Conservation (phyloP, 495 filamentous ascomycete species). For the Filosporella fistucella region DNA sequence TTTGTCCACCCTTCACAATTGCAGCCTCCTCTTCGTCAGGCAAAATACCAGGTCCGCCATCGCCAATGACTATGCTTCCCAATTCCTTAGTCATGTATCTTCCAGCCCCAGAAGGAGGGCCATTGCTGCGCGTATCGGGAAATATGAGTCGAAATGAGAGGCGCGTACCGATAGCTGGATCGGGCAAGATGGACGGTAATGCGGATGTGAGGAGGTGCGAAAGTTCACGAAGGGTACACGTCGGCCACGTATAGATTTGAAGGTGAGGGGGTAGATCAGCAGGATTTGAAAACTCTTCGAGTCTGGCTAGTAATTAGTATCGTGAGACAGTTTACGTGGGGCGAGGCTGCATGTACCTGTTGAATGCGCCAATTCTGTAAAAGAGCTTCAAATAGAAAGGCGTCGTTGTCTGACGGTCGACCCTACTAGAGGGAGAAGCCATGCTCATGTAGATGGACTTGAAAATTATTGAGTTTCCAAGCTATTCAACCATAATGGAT, state of each 20-base stretch:
- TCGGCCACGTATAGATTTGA: slow-evolving; percentile 84
- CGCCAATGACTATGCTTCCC: slow-evolving; percentile 75
- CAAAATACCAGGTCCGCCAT: slow-evolving; percentile 42
- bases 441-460: slow-evolving; percentile 18
- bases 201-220: slow-evolving; percentile 66
- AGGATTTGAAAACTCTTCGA: slow-evolving; percentile 58
- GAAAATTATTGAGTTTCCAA: no score
- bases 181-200: slow-evolving; percentile 65
- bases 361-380: slow-evolving; percentile 69
- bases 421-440: slow-evolving; percentile 27
- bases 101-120: slow-evolving; percentile 37
- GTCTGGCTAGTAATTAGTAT: slow-evolving; percentile 42
- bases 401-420: slow-evolving; percentile 70
- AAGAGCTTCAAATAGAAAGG: slow-evolving; percentile 92
- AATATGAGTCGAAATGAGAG: slow-evolving; percentile 84
- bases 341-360: slow-evolving; percentile 51
- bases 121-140: slow-evolving; percentile 62
- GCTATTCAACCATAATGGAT: slow-evolving; percentile 3
- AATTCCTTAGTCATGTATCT: slow-evolving; percentile 72
- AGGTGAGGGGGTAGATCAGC: slow-evolving; percentile 60
- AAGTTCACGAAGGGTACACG: slow-evolving; percentile 79
- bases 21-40: slow-evolving; percentile 23
- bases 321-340: slow-evolving; percentile 5
- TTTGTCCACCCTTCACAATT: slow-evolving; percentile 19
- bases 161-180: slow-evolving; percentile 72